Percentiles rank a stretch among this genome's conserved stretches.
phyloP scores from a whole-genome alignment of 139 green algal species.

The Coelastrella sp. region DNA sequence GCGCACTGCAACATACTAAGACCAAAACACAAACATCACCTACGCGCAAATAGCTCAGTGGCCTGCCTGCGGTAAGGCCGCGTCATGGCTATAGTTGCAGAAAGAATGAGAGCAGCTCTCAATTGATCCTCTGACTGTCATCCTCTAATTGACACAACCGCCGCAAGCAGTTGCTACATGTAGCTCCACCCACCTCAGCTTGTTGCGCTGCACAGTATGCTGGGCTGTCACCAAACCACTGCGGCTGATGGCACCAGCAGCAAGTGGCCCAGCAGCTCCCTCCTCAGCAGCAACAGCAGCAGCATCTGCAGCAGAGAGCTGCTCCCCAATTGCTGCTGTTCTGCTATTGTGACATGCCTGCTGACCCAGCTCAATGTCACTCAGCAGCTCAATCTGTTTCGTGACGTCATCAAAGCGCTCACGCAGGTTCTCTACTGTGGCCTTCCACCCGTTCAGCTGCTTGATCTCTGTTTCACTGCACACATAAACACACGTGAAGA shows the following conservation, averaged over 20 bases:
- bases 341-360: neutral
- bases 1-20: too few species aligned
- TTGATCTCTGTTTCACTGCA: conserved; percentile 84
- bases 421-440: conserved; percentile 70
- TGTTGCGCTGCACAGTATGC: conserved; percentile 41
- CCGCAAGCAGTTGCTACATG: too few species aligned
- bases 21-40: too few species aligned
- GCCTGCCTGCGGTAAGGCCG: too few species aligned
- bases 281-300: conserved; percentile 39
- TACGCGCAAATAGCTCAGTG: too few species aligned
- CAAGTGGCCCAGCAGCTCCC: conserved; percentile 29
- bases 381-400: conserved; percentile 20
- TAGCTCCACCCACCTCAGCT: conserved; percentile 22
- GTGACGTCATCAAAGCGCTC: conserved; percentile 68
- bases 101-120: too few species aligned
- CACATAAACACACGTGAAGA: neutral
- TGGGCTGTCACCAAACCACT: conserved; percentile 17
- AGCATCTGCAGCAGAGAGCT: conserved; percentile 42
- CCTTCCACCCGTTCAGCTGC: conserved; percentile 83
- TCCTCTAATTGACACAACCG: too few species aligned
- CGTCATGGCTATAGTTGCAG: too few species aligned
- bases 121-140: too few species aligned
- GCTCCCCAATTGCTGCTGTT: conserved; percentile 47
- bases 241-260: neutral
- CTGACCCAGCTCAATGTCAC: neutral